phyloP scores from a whole-genome alignment of 805 yeast species.

The Metschnikowia santaceciliae region DNA sequence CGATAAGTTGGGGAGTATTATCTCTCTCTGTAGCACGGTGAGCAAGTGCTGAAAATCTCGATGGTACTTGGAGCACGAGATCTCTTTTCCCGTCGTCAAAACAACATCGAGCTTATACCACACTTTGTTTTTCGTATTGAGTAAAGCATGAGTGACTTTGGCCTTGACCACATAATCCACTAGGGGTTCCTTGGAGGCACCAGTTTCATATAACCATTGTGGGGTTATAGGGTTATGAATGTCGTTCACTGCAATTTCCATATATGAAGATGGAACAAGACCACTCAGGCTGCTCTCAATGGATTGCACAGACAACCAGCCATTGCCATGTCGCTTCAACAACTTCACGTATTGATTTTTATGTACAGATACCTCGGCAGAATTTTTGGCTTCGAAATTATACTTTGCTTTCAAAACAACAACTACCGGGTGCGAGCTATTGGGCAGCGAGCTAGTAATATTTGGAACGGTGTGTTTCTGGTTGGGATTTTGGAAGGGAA shows the following conservation, averaged over 20 bases:
- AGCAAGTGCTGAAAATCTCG: constrained; percentile 38
- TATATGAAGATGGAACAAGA: constrained; percentile 37
- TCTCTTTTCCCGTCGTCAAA: constrained; percentile 16
- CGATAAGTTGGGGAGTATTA: not conserved
- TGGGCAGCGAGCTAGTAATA: constrained; percentile 27
- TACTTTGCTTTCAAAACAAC: constrained; percentile 31
- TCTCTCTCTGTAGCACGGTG: constrained; percentile 2
- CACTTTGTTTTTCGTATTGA: constrained; percentile 19
- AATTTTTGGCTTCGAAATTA: constrained; percentile 26
- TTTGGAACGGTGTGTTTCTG: constrained; percentile 15
- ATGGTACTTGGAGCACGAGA: constrained; percentile 29
- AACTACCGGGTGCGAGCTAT: constrained; percentile 4
- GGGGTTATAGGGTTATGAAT: constrained; percentile 27
- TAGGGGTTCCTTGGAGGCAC: not conserved
- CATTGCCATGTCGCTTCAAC: constrained; percentile 35
- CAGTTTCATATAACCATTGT: constrained; percentile 28
- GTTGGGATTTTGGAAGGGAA: not conserved
- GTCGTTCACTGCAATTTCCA: constrained; percentile 39
- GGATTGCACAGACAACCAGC: constrained; percentile 35
- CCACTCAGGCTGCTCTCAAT: constrained; percentile 26
- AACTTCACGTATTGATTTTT: constrained; percentile 29
- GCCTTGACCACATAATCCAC: constrained; percentile 13
- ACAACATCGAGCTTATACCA: constrained; percentile 35
- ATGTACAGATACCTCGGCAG: constrained; percentile 25
- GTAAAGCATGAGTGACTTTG: constrained; percentile 26